Evolutionary conservation across 225 moss, liverwort and hornwort genomes (phyloP).

Genomic region (Ulota crispa): DNA sequence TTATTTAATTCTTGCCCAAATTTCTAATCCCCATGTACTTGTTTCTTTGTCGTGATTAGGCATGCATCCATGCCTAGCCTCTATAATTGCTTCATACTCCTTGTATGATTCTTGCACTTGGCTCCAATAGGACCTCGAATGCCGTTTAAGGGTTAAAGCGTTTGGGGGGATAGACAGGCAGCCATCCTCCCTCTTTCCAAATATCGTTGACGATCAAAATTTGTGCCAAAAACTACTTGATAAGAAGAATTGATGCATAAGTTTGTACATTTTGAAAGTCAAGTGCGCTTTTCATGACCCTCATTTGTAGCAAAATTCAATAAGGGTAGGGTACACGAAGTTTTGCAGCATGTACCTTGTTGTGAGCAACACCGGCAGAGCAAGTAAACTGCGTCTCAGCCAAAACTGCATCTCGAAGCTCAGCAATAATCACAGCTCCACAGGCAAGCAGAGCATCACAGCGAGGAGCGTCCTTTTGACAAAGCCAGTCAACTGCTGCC

Average conservation of each 20-base stretch:
- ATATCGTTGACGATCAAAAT: neutral
- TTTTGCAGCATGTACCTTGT: constrained; percentile 53
- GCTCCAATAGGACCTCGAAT: too few species aligned
- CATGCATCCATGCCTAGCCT: too few species aligned
- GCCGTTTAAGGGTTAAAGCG: too few species aligned
- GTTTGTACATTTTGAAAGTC: neutral
- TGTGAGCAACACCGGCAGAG: constrained; percentile 92
- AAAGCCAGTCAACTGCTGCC: constrained; percentile 69
- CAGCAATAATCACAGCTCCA: constrained; percentile 82
- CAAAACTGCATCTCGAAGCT: constrained; percentile 74
- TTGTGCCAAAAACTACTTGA: neutral
- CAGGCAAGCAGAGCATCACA: constrained; percentile 81
- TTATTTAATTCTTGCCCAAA: too few species aligned
- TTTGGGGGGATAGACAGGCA: neutral
- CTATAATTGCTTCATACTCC: too few species aligned
- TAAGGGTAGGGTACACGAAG: neutral
- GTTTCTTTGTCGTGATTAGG: too few species aligned
- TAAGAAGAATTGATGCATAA: neutral
- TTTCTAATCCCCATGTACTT: too few species aligned
- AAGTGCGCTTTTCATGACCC: neutral
- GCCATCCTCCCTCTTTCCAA: neutral
- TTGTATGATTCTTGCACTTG: too few species aligned
- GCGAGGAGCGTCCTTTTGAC: constrained; percentile 55
- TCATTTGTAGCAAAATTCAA: neutral
- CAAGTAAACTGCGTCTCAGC: constrained; percentile 84